These are phyloP conservation scores for Aspergillus puulaauensis DNA, from an alignment of 2,329 filamentous ascomycete genomes.

Conservation along the genomic window DNA sequence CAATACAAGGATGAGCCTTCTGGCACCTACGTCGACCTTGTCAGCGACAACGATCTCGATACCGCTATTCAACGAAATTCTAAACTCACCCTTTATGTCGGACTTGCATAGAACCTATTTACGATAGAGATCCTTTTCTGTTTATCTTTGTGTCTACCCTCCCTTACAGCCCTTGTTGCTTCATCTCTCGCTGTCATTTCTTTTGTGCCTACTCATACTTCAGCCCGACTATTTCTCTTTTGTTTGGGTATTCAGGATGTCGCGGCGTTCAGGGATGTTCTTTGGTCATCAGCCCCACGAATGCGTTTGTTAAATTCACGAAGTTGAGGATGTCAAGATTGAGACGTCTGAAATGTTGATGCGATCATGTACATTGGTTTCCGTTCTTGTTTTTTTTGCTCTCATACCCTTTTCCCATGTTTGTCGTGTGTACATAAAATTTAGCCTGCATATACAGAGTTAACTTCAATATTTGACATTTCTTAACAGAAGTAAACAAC, in stretches of 20 bases:
- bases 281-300: constrained; percentile 23
- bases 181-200: constrained; percentile 10
- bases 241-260: constrained; percentile 14
- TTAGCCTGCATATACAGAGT: constrained; percentile 28
- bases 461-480: neutral
- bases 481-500: neutral
- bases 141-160: constrained; percentile 1
- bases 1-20: constrained; percentile 84
- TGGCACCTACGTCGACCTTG: constrained; percentile 70
- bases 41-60: constrained; percentile 79
- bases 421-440: constrained; percentile 33
- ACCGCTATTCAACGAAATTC: constrained; percentile 79
- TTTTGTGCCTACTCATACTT: constrained; percentile 7
- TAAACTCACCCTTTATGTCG: constrained; percentile 76
- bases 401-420: constrained; percentile 21
- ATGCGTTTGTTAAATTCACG: constrained; percentile 23
- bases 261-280: constrained; percentile 20
- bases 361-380: constrained; percentile 30
- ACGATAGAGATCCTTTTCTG: constrained; percentile 11
- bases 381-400: constrained; percentile 17
- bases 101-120: constrained; percentile 26
- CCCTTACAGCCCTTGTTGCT: neutral
- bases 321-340: constrained; percentile 32
- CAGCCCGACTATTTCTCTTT: constrained; percentile 6
- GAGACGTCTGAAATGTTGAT: constrained; percentile 31